Base-by-base conservation (phyloP, 2,329 filamentous ascomycete genomes). In the Colletotrichum orbiculare region DNA sequence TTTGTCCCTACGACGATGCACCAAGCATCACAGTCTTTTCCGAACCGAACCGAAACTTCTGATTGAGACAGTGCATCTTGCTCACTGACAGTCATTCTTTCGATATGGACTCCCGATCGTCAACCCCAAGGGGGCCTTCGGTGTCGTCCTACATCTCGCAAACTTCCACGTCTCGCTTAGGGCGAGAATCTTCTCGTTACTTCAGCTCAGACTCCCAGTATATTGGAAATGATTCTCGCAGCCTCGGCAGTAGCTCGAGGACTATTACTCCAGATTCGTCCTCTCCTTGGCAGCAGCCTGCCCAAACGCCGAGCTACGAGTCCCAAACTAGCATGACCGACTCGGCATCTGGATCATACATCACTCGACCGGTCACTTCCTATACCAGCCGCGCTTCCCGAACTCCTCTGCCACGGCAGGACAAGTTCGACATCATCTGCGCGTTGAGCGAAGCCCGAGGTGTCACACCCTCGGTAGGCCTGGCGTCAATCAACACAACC, bases 391-490 rank as follows among this genome's bases (percentile, higher is more conserved):
- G 82, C 45, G 82, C 78, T 55, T 84, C 83, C 37, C 78, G 79
- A 6, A 71, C 76, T 67, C 66, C 78, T 81, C 7, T 66, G 83
- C 83, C 53, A 76, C 78, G 34, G 8, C 79, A 78, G 11, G 85
- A 87, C 38, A 75, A 78, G 33, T 90, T 95, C 71, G 88, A 91
- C 67, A 88, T 97, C 58, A 82, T 97, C n/a, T 98, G 95, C 76
- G 94, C 95, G 4, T 79, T 97, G 53, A 92, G 89, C 71, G 94
- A 97, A 75, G 93, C 92, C 47, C 90, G 94, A n/a, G 93, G 93
- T 6, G 87, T 97, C 5, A 90, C 92, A 25, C 93, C 94, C 0
- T 91, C 89, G 0, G 90, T 98, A 2, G 94, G 95, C 1, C 82
- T 97, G 45, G 92, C 93, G 3, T 94, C 97, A 73, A 83, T 97